Percentiles rank a stretch among this genome's conserved stretches.
Conservation (phyloP, 768 basidiomycete species). For the Gloeostereum incarnatum region DNA sequence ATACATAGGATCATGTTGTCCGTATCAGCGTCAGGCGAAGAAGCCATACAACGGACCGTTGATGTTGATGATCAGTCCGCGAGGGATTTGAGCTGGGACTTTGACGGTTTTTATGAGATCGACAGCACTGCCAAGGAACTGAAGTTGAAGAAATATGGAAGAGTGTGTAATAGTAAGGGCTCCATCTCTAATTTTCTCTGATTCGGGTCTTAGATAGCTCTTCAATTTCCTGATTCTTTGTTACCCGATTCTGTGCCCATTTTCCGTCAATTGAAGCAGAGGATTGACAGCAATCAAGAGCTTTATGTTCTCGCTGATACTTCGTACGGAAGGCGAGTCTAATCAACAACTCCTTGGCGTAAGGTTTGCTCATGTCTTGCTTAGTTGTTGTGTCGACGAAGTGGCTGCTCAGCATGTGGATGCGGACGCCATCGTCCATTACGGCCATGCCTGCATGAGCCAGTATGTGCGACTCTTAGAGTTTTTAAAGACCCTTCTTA, state of each 20-base stretch:
- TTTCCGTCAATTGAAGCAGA: constrained; percentile 53
- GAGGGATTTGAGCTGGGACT: constrained; percentile 23
- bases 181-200: neutral
- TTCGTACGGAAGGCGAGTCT: constrained; percentile 83
- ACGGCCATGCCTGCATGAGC: constrained; percentile 94
- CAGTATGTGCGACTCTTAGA: constrained; percentile 42
- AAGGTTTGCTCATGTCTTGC: neutral
- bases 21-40: constrained; percentile 53
- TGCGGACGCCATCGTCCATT: constrained; percentile 88
- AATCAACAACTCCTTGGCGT: constrained; percentile 3
- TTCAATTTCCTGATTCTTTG: constrained; percentile 96
- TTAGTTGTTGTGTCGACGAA: constrained; percentile 93
- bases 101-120: constrained; percentile 71
- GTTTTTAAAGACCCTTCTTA: constrained; percentile 1
- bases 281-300: constrained; percentile 37
- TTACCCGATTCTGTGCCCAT: constrained; percentile 81
- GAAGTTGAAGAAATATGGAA: constrained; percentile 51
- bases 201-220: constrained; percentile 53
- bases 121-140: constrained; percentile 56
- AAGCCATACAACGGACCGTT: constrained; percentile 50
- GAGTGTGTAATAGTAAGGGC: constrained; percentile 34
- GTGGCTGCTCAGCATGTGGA: constrained; percentile 92
- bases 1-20: too few species aligned
- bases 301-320: constrained; percentile 95
- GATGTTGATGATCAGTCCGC: constrained; percentile 32